phyloP scores from a whole-genome alignment of 495 filamentous ascomycete species.

The Rhypophila decipiens region DNA sequence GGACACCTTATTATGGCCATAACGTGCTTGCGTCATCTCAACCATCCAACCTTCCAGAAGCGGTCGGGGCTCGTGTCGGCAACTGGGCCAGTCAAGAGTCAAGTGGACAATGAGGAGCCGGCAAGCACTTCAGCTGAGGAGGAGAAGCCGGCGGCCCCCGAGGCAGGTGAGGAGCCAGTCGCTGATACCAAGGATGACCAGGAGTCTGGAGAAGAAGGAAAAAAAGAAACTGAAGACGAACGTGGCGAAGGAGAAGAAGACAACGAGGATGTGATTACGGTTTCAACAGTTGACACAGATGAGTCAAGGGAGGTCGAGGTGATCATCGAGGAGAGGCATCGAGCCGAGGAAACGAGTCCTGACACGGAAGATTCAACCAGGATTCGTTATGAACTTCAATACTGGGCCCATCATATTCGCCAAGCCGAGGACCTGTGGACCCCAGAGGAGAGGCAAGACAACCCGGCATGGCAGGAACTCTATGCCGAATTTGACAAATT shows the following conservation, averaged over 20 bases:
- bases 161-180: not conserved
- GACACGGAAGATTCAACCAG: not conserved
- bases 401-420: constrained; percentile 16
- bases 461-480: constrained; percentile 9
- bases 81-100: not conserved
- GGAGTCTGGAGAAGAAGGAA: not conserved
- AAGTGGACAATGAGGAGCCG: not conserved
- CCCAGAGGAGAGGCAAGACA: constrained; percentile 10
- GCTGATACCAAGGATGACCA: not conserved
- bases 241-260: not conserved
- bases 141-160: not conserved
- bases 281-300: constrained; percentile 1
- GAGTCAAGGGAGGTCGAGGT: constrained; percentile 13
- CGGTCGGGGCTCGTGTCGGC: constrained; percentile 2
- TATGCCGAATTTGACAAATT: constrained; percentile 20
- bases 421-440: constrained; percentile 14
- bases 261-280: constrained; percentile 1
- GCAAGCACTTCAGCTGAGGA: not conserved
- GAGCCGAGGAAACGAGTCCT: too few species aligned
- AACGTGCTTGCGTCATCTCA: constrained; percentile 19
- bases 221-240: not conserved
- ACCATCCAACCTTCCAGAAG: constrained; percentile 18
- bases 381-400: constrained; percentile 15
- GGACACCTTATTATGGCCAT: constrained; percentile 16
- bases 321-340: not conserved